Base-by-base conservation (phyloP, 1,284 basidiomycete species). In the Trichosporon sp. region DNA sequence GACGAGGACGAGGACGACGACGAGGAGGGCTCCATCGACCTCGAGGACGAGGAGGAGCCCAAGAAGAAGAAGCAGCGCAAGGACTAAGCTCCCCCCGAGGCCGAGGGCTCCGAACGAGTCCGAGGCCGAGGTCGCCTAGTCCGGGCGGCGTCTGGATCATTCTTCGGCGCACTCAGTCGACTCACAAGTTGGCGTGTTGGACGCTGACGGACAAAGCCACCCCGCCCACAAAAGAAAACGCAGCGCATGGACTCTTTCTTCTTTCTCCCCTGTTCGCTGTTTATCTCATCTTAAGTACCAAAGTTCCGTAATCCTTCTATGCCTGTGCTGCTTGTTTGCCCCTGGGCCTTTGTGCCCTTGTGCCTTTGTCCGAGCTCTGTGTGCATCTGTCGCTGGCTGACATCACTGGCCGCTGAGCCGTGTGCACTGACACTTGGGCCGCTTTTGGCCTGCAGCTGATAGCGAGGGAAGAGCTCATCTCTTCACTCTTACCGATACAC, bases 1-100 rank as follows among this genome's bases (percentile, higher is more conserved):
- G 79, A 80, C 21, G 77, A 78, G 64, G 78, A 80, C 53, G 77
- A 79, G 63, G 75, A 76, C 23, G 78, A 76, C 4, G 79, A 78
- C 21, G 73, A 77, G 25, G 75, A 75, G 69, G 77, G 76, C 12
- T 76, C 77, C 67, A 80, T 84, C 68, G 83, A 84, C 69, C 74
- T 83, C 64, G 81, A 80, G 63, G 78, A 76, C 32, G 80, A 81
- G 70, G 77, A 78, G 62, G 75, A 78, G 65, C 67, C 67, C n/a
- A 66, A 68, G 62, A 64, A 65, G 47, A 62, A 44, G 66, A 58
- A 56, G 65, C 62, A 63, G 60, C 62, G 65, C 25, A 58, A 64
- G 65, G 51, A 31, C 56, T 68, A 64, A 58, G 15, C 27, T 15
- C 29, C 27, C 9, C 1, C 18, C 2, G 13, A 3, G 29, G 1